phyloP scores from a whole-genome alignment of 2,329 filamentous ascomycete genomes.

The Ascochyta viciae-villosae region DNA sequence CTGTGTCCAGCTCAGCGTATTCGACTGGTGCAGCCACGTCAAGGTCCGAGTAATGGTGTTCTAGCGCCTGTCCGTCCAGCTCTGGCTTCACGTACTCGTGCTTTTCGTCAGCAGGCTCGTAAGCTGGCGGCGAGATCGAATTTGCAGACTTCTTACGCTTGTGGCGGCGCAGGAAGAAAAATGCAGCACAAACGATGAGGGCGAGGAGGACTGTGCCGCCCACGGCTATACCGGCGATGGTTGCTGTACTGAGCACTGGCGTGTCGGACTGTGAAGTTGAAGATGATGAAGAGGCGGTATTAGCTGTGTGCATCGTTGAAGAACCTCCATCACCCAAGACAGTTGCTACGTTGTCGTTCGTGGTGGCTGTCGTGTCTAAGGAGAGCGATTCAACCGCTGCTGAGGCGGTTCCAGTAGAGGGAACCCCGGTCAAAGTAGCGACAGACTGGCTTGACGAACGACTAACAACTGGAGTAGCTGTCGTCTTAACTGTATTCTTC shows the following conservation, averaged over 20 bases:
- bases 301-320: not conserved
- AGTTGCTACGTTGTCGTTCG: not conserved
- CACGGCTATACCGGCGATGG: constrained; percentile 27
- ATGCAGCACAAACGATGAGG: constrained; percentile 11
- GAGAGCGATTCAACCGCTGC: not conserved
- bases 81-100: not conserved
- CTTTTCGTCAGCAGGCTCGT: not conserved
- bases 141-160: not conserved
- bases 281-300: not conserved
- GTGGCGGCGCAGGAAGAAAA: constrained; percentile 23
- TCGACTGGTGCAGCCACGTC: not conserved
- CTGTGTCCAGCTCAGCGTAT: constrained; percentile 5
- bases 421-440: not conserved
- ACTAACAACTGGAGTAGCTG: no score
- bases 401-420: not conserved
- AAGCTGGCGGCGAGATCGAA: not conserved
- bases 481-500: not conserved
- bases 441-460: not conserved
- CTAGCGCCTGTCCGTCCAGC: not conserved
- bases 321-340: not conserved
- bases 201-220: constrained; percentile 20
- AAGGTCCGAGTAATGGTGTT: not conserved
- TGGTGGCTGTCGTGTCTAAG: not conserved
- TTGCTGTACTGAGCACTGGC: constrained; percentile 10
- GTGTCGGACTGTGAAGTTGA: not conserved